Base-by-base conservation (phyloP, 441 rosid species). In the Pelargonium australe region DNA sequence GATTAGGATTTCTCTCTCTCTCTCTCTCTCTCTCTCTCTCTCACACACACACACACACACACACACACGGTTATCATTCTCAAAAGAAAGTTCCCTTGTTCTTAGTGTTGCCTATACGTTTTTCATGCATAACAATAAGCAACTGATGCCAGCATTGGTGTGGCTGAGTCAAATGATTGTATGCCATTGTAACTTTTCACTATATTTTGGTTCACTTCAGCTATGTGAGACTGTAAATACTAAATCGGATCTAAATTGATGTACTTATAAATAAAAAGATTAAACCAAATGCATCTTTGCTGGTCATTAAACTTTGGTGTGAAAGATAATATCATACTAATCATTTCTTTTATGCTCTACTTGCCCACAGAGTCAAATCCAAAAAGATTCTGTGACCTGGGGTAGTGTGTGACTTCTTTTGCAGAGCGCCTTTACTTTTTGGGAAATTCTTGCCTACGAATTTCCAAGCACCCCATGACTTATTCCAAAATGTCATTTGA, bases 361-460 rank as follows among this genome's bases (percentile, higher is more conserved):
- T 53, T 53, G 14, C 19, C 17, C 14, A 55, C 10, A 16, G 16
- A 16, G 61, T 16, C 25, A 55, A 55, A 55, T 55, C 25, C 61
- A 55, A 16, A 55, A 55, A 5, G 61, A 55, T 55, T 53, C 8
- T 53, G 60, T 53, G 23, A 31, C 1, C 60, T 13, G n/a, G 60
- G 16, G n/a, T 53, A 1, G 17, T 53, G 60, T 51, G 23, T 11
- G 16, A 20, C 43, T 72, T 25, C 62, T 72, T 49, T 49, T 61
- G 12, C 55, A 1, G 28, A 47, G 34, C 31, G 17, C 58, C 20
- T 45, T 65, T n/a, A 23, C 43, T 37, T 57, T 63, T 60, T 28
- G 12, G 43, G 10, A 57, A 17, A 44, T 70, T 73, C n/a, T 4
- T 40, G 53, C 57, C 17, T 31, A 17, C 17, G 16, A 17, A 68